Conservation (phyloP, 2,329 filamentous ascomycete species). For the Whalleya microplaca region DNA sequence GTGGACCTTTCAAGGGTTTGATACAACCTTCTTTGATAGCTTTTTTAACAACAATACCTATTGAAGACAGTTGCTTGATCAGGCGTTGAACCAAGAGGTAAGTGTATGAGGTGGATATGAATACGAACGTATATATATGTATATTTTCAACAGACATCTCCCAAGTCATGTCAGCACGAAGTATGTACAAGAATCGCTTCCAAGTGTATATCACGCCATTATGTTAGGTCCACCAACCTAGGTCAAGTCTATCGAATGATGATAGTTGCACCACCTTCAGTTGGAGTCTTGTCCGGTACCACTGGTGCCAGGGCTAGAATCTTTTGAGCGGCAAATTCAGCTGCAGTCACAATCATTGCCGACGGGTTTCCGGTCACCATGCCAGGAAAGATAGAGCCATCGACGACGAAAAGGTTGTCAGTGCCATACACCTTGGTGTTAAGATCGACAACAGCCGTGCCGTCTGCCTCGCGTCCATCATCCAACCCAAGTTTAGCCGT, state of each 20-base stretch:
- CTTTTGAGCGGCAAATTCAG: constrained; percentile 43
- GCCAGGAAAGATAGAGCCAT: constrained; percentile 71
- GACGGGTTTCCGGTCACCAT: constrained; percentile 70
- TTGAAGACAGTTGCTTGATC: background rate
- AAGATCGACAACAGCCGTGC: constrained; percentile 64
- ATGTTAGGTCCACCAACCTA: background rate
- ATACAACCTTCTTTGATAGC: constrained; percentile 36
- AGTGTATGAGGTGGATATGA: background rate
- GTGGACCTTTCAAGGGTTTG: constrained; percentile 47
- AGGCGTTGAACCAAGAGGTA: background rate
- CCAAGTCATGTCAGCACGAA: constrained; percentile 8
- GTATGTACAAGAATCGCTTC: constrained; percentile 24
- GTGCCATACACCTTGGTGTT: constrained; percentile 70
- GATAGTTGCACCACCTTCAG: constrained; percentile 29
- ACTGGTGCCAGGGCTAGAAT: constrained; percentile 35
- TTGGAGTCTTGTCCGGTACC: constrained; percentile 18
- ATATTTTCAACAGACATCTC: constrained; percentile 11
- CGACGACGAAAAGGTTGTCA: constrained; percentile 70
- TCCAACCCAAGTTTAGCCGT: constrained; percentile 64
- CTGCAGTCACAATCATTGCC: constrained; percentile 45
- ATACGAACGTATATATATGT: constrained; percentile 13
- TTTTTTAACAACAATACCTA: constrained; percentile 14
- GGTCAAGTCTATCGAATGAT: constrained; percentile 14
- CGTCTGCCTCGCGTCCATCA: constrained; percentile 54
- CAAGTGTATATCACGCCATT: background rate